Evolutionary conservation across 2,329 filamentous ascomycete species (phyloP), one percentile per base, ranked within the genome.

Genomic region (Beauveria varroae): DNA sequence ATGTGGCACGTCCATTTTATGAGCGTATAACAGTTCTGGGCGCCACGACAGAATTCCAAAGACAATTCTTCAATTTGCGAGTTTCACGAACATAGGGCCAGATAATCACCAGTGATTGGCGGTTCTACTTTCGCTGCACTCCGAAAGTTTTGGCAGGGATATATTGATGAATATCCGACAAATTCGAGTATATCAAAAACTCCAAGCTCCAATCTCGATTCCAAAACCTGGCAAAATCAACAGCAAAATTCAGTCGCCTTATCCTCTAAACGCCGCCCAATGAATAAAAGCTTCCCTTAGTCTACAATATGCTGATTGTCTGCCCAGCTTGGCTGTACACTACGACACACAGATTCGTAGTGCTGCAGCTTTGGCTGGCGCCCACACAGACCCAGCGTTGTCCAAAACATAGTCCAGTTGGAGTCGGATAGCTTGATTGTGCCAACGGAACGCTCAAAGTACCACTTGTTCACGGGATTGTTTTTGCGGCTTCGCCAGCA

Each of bases 361-460:
- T 92, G 88, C 63, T 73, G 71, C 64, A 91, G 84, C 53, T 75
- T 79, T 63, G 78, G 74, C 41, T 79, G 75, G 63, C 82, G 79
- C 52, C 83, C 76, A 49, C 85, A 76, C 61, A 87, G 79, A 52
- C 85, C 83, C 0, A 84, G 80, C 1, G 89, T 95, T 1, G 95
- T 99, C 93, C 95, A 99, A 70, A 99, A 99, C 92, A 98, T 97
- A 3, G 92, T 91, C 95, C 95, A 99, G 67, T 93, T 88, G 51
- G 84, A 90, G n/a, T 84, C 86, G 0, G 83, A 80, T 43, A 99
- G 76, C 75, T 96, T 95, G 81, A 87, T 89, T 2, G 87, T 93
- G 0, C 95, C 95, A 53, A 84, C 78, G 2, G 90, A 91, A 53
- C 95, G 82, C 75, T 99, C 95, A 75, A 98, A 97, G 73, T 99